phyloP scores from a whole-genome alignment of 2,329 filamentous ascomycete species.

The Pseudophaeomoniella oleicola region DNA sequence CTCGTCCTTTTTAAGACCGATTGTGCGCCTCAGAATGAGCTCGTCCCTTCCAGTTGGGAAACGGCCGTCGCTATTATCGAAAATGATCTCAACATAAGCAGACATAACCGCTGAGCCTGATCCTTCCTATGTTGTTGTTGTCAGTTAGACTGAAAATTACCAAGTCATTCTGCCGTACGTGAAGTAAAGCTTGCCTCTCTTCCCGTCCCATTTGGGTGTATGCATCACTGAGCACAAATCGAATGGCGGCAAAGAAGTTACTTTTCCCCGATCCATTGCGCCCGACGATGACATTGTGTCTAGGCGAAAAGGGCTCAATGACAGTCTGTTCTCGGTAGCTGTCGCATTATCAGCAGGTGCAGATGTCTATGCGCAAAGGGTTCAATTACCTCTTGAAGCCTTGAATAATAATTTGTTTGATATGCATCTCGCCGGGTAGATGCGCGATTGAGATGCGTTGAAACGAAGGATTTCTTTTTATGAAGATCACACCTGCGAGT shows the following conservation, averaged over 20 bases:
- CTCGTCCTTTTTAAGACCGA: conserved; percentile 95
- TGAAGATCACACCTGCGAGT: too few relatives aligned
- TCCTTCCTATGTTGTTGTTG: conserved; percentile 49
- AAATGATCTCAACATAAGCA: conserved; percentile 98
- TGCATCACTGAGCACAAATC: conserved; percentile 94
- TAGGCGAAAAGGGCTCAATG: conserved; percentile 94
- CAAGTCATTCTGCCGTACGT: conserved; percentile 31
- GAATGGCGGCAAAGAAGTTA: conserved; percentile 98
- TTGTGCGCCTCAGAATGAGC: conserved; percentile 79
- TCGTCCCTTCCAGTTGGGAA: conserved; percentile 90
- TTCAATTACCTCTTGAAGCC: conserved; percentile 87
- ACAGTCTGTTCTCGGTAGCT: conserved; percentile 99
- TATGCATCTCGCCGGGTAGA: conserved; percentile 57
- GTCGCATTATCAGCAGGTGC: conserved; percentile 10
- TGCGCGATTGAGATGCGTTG: not conserved
- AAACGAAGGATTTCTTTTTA: too few relatives aligned
- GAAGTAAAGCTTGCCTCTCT: conserved; percentile 87
- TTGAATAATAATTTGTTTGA: conserved; percentile 99
- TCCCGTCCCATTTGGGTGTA: conserved; percentile 94
- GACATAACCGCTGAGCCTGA: conserved; percentile 97
- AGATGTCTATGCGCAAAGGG: not conserved
- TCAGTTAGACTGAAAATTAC: conserved; percentile 3
- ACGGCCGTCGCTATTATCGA: conserved; percentile 92
- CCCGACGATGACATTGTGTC: conserved; percentile 95
- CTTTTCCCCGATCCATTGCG: conserved; percentile 99